Conservation (phyloP, 768 basidiomycete genomes). For the Calocybe gangraenosa region DNA sequence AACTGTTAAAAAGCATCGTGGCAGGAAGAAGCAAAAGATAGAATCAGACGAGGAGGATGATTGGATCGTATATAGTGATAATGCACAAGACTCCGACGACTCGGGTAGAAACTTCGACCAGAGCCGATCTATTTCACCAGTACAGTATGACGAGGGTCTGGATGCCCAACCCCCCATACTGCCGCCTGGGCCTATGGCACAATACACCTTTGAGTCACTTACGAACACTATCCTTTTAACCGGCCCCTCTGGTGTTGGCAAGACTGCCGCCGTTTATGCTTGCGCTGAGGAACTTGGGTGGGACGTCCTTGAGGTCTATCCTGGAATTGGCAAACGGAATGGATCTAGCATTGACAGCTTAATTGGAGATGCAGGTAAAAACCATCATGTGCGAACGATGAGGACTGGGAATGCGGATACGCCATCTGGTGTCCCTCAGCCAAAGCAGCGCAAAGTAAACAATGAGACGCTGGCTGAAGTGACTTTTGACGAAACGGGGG, state of each 20-base stretch:
- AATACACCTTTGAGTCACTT: constrained; percentile 40
- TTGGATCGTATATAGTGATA: constrained; percentile 51
- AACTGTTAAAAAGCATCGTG: constrained; percentile 39
- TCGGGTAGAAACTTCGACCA: constrained; percentile 28
- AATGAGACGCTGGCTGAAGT: neutral
- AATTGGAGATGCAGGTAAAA: constrained; percentile 91
- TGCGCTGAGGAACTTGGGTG: constrained; percentile 92
- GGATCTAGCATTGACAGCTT: constrained; percentile 73
- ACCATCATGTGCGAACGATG: constrained; percentile 67
- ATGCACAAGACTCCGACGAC: constrained; percentile 21
- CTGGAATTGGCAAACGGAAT: constrained; percentile 88
- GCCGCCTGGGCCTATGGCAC: neutral
- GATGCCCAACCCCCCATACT: neutral
- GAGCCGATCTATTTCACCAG: constrained; percentile 17
- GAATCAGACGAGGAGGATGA: constrained; percentile 55
- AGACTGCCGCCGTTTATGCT: constrained; percentile 90
- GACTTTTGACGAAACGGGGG: neutral
- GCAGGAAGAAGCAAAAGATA: constrained; percentile 51
- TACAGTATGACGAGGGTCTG: neutral
- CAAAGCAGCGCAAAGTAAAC: constrained; percentile 1
- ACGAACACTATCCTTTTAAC: constrained; percentile 84
- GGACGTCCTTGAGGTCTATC: constrained; percentile 96
- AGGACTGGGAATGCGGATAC: constrained; percentile 6
- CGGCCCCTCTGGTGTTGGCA: constrained; percentile 84
- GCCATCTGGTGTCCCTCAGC: neutral